Evolutionary conservation across 768 basidiomycete species (phyloP), one percentile per base, ranked within the genome.

Genomic region (Polyporus arcularius): DNA sequence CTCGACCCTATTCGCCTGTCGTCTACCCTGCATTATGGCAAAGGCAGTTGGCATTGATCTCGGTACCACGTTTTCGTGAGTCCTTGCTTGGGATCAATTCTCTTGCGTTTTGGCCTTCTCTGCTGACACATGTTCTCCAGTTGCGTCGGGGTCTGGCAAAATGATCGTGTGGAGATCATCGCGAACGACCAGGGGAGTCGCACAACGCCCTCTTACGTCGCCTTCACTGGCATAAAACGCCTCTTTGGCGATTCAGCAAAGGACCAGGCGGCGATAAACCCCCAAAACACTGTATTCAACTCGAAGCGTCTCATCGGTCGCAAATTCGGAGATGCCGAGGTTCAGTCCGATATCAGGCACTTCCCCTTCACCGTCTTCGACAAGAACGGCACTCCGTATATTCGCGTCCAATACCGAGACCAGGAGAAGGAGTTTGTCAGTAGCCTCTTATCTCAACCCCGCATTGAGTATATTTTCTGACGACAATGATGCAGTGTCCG

Each of bases 111-210:
- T n/a, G n/a, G n/a, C n/a, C n/a, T n/a, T n/a, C n/a, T n/a, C n/a
- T n/a, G n/a, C 62, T 65, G 50, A 68, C 28, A 28, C 18, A 31
- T 26, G 39, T 48, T 71, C 56, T 61, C 31, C 74, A 95, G 92
- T n/a, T 98, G 96, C 77, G 96, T 98, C 70, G 96, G 92, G 83
- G 96, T 98, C 64, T 98, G 96, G 95, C 93, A 96, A 84, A 95
- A 97, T 72, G 96, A 98, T 82, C 92, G 96, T 74, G 96, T 97
- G 66, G 96, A 97, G 80, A 97, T 97, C 81, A 98, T 98, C 74
- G 91, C 91, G 78, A 94, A 94, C 71, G 91, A 94, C 77, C 92
- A 93, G 81, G 91, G 92, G 74, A 93, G 96, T 81, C 90, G 94
- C 59, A 96, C 95, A 9, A 96, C 94, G 8, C 94, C 95, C 15